A percentile compares a stretch with the other conserved stretches of the same genome.
Evolutionary conservation across 345 rosid species (phyloP).

Genomic region (Syzygium jambos): DNA sequence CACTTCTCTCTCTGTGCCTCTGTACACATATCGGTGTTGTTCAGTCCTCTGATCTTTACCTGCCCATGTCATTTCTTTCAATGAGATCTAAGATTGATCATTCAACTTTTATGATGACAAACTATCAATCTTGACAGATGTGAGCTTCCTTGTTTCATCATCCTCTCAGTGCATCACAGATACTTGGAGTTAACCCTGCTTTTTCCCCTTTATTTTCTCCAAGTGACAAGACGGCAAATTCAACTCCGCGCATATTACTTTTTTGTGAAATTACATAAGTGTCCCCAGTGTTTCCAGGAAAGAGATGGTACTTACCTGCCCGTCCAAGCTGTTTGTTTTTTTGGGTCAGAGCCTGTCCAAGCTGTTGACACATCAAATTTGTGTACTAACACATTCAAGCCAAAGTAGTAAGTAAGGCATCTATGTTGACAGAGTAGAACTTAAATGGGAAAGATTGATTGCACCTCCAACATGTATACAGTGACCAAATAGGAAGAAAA

Average conservation of each 20-base stretch:
- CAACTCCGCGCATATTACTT: not conserved
- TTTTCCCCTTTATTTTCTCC: not conserved
- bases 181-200: not conserved
- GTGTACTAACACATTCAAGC: not conserved
- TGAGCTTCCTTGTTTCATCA: not conserved
- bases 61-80: not conserved
- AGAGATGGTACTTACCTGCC: not conserved
- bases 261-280: not conserved
- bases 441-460: not conserved
- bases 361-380: not conserved
- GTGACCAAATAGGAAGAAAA: not conserved
- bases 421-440: not conserved
- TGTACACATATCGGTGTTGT: not conserved
- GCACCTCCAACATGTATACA: not conserved
- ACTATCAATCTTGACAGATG: not conserved
- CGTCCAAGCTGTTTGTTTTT: not conserved
- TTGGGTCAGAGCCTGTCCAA: no score
- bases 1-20: not conserved
- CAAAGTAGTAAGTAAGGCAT: not conserved
- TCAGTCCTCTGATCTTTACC: not conserved
- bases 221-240: not conserved
- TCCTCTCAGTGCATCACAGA: not conserved
- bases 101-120: not conserved
- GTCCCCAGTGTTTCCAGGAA: not conserved
- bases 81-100: not conserved